phyloP scores from a whole-genome alignment of 352 stramenopile genomes.

The Pythium chondricola region DNA sequence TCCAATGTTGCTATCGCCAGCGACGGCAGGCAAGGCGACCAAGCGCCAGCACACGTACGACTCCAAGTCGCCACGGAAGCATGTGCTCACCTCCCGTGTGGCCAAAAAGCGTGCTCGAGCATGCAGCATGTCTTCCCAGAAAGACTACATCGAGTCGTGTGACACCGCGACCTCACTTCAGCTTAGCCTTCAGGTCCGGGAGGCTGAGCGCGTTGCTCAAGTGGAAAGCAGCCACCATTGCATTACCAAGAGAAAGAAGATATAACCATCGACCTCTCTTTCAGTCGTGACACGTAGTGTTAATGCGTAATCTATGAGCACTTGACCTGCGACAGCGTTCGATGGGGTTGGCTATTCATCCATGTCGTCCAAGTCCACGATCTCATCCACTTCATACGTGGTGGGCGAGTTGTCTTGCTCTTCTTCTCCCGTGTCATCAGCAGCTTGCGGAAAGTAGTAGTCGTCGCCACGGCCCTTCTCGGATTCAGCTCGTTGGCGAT shows the following conservation, averaged over 20 bases:
- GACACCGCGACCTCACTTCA: no score
- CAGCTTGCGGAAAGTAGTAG: conserved; percentile 34
- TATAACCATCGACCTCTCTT: conserved; percentile 9
- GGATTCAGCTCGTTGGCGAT: conserved; percentile 13
- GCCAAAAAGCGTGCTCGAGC: no score
- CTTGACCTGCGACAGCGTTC: background rate
- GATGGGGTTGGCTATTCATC: conserved; percentile 3
- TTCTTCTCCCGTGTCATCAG: conserved; percentile 13
- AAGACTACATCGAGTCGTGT: no score
- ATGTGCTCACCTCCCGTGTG: no score
- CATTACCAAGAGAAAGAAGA: conserved; percentile 31
- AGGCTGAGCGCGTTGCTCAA: conserved; percentile 29
- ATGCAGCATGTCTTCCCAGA: no score
- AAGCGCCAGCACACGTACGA: no score
- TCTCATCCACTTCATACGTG: conserved; percentile 25
- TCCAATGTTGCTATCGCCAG: no score
- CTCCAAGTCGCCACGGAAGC: no score
- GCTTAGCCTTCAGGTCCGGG: conserved; percentile 1
- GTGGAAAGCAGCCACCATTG: conserved; percentile 38
- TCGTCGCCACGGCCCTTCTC: conserved; percentile 36
- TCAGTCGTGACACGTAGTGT: conserved; percentile 4
- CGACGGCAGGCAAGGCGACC: no score
- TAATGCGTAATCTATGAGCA: background rate
- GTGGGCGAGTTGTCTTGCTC: background rate
- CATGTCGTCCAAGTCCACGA: conserved; percentile 48